Evolutionary conservation across 495 filamentous ascomycete genomes (phyloP).

Genomic region (Chaetomium tenue): DNA sequence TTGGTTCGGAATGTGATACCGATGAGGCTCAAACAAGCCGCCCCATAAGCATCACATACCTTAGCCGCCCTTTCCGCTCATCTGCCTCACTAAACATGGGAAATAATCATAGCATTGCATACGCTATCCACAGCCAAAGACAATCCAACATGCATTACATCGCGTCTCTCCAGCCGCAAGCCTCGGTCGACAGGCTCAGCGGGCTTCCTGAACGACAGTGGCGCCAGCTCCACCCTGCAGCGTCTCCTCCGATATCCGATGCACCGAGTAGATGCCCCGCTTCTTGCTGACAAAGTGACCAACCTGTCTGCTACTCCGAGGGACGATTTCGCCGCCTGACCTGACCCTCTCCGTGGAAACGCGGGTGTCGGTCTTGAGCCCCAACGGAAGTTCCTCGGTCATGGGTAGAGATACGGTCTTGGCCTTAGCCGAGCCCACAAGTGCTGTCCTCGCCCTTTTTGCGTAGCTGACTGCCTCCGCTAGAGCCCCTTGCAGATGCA

Average conservation of each 20-base stretch:
- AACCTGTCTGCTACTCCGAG: constrained; percentile 64
- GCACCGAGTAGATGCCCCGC: constrained; percentile 72
- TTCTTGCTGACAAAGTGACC: constrained; percentile 69
- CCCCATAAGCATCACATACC: neutral
- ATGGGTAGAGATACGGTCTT: constrained; percentile 23
- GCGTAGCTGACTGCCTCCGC: constrained; percentile 68
- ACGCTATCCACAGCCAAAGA: neutral
- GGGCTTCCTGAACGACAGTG: constrained; percentile 27
- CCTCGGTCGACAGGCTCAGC: constrained; percentile 1
- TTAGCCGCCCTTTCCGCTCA: neutral
- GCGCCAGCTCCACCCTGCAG: constrained; percentile 21
- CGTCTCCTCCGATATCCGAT: constrained; percentile 58
- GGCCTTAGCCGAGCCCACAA: constrained; percentile 18
- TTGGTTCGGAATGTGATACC: neutral
- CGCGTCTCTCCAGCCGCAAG: neutral
- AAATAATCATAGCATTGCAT: neutral
- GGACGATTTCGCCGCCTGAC: constrained; percentile 60
- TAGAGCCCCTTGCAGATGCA: constrained; percentile 64
- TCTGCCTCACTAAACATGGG: neutral
- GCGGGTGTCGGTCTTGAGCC: constrained; percentile 60
- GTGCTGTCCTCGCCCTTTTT: constrained; percentile 43
- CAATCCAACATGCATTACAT: neutral
- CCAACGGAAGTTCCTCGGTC: constrained; percentile 56
- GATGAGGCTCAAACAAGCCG: neutral
- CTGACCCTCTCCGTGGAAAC: constrained; percentile 58